These are phyloP conservation scores for Xanthoceras sorbifolium DNA, from an alignment of 345 rosid species.

Conservation along the genomic window DNA sequence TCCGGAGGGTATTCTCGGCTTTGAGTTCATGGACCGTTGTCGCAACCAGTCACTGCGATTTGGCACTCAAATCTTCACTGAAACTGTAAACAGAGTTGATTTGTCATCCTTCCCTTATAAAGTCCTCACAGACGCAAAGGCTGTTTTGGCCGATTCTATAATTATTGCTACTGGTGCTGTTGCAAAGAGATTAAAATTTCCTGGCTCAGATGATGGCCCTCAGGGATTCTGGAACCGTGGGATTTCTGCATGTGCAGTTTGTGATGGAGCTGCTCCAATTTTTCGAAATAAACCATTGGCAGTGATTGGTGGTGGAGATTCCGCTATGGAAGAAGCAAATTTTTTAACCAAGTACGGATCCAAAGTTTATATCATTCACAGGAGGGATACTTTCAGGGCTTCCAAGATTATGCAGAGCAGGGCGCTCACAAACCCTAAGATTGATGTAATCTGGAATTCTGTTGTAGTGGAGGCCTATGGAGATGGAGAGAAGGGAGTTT, in stretches of 20 bases:
- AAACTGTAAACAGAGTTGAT: constrained; percentile 77
- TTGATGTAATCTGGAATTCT: constrained; percentile 82
- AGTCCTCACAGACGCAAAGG: constrained; percentile 61
- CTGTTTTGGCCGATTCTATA: constrained; percentile 73
- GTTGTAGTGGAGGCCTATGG: constrained; percentile 79
- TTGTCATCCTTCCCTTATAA: constrained; percentile 61
- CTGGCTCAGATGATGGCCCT: constrained; percentile 57
- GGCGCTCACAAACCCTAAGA: constrained; percentile 68
- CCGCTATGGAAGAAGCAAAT: constrained; percentile 96
- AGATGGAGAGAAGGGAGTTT: constrained; percentile 32
- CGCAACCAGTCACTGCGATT: constrained; percentile 80
- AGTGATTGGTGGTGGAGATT: constrained; percentile 96
- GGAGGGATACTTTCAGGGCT: constrained; percentile 88
- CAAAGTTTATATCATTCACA: constrained; percentile 76
- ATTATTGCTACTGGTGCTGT: constrained; percentile 91
- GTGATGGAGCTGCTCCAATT: constrained; percentile 99
- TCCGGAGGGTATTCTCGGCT: constrained; percentile 74
- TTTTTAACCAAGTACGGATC: constrained; percentile 85
- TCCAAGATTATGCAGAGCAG: constrained; percentile 91
- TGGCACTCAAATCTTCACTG: constrained; percentile 77
- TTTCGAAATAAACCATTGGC: constrained; percentile 74
- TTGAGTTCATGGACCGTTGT: constrained; percentile 61
- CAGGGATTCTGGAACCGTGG: constrained; percentile 86
- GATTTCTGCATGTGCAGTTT: constrained; percentile 94
- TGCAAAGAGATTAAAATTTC: constrained; percentile 65